phyloP scores from a whole-genome alignment of 2,329 filamentous ascomycete species.

The Aspergillus bombycis region DNA sequence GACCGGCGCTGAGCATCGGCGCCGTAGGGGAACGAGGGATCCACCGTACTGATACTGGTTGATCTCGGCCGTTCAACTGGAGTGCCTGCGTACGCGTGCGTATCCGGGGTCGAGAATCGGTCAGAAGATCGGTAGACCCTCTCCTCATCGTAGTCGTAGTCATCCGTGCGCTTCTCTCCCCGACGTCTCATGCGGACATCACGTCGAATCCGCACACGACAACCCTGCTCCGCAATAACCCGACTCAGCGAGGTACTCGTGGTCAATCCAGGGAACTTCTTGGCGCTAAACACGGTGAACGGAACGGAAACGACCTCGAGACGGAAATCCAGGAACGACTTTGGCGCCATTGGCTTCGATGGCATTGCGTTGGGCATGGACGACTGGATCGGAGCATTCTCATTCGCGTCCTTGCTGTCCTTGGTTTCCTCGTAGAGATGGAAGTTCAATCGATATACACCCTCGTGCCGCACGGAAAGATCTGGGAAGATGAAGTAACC shows the following conservation, averaged over 20 bases:
- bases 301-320: constrained; percentile 86
- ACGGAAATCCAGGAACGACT: constrained; percentile 74
- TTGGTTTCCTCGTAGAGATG: constrained; percentile 94
- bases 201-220: constrained; percentile 90
- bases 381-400: constrained; percentile 50
- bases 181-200: constrained; percentile 91
- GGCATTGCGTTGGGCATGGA: constrained; percentile 28
- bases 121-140: constrained; percentile 49
- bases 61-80: constrained; percentile 61
- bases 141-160: constrained; percentile 69
- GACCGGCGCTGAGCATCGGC: constrained; percentile 51
- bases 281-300: constrained; percentile 91
- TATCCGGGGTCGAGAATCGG: constrained; percentile 55
- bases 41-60: constrained; percentile 61
- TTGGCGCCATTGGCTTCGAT: constrained; percentile 47
- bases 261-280: constrained; percentile 94
- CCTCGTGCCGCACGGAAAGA: constrained; percentile 92
- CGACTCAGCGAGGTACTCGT: constrained; percentile 89
- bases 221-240: constrained; percentile 93
- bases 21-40: constrained; percentile 47
- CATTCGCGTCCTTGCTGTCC: constrained; percentile 76
- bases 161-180: constrained; percentile 68
- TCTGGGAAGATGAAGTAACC: constrained; percentile 99
- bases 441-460: constrained; percentile 87
- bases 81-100: constrained; percentile 44